Percentiles rank a stretch among this genome's conserved stretches.
phyloP scores from a whole-genome alignment of 176 grass and related monocot species.

The Themeda triandra region DNA sequence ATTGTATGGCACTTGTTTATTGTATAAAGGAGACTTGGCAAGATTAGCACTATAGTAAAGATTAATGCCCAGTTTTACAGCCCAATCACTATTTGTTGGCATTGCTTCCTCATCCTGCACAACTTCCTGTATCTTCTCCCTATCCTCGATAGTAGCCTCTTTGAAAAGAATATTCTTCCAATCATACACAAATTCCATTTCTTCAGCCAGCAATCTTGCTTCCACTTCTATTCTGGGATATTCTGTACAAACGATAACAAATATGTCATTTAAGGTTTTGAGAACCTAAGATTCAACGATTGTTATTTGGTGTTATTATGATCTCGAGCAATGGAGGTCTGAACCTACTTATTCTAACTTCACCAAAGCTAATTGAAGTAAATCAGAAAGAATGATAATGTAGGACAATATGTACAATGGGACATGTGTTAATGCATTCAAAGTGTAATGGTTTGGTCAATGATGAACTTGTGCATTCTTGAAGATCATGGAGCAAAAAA shows the following conservation, averaged over 20 bases:
- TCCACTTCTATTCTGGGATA: constrained; percentile 91
- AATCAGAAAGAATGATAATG: constrained; percentile 1
- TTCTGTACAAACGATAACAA: constrained; percentile 59
- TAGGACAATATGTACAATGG: background rate
- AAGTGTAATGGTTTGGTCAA: background rate
- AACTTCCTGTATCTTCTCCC: constrained; percentile 51
- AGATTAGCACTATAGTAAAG: constrained; percentile 93
- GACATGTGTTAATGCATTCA: background rate
- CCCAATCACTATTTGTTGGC: constrained; percentile 80
- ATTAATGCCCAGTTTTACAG: constrained; percentile 95
- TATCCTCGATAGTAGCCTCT: constrained; percentile 54
- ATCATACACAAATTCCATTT: constrained; percentile 54
- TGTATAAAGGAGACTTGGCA: constrained; percentile 79
- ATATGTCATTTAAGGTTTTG: constrained; percentile 17
- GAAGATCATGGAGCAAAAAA: background rate
- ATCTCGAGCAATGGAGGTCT: constrained; percentile 12
- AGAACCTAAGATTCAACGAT: constrained; percentile 7
- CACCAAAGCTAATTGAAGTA: background rate
- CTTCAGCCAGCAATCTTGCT: constrained; percentile 72
- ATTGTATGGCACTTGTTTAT: constrained; percentile 89
- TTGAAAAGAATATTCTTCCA: constrained; percentile 80
- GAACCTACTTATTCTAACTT: constrained; percentile 17
- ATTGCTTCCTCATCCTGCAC: constrained; percentile 72
- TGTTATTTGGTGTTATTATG: background rate
- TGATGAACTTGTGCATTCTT: background rate